A percentile compares a stretch with the other conserved stretches of the same genome.
phyloP scores from a whole-genome alignment of 768 basidiomycete genomes.

The Pleurotus ostreatus region DNA sequence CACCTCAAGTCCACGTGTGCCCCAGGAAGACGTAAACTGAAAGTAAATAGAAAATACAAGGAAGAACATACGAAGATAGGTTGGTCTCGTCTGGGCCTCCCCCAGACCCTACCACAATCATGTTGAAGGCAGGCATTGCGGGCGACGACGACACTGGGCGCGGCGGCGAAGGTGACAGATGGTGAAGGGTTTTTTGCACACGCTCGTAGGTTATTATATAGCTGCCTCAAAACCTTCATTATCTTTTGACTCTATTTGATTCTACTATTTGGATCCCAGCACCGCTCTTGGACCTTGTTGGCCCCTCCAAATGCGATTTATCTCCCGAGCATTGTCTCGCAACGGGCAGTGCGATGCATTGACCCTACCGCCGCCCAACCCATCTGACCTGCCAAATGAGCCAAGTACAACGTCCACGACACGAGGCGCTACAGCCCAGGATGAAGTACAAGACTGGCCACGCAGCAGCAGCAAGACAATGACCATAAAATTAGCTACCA shows the following conservation, averaged over 20 bases:
- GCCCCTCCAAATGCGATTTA: too few species aligned
- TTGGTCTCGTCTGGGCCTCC: conserved; percentile 91
- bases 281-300: background rate
- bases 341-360: conserved; percentile 1
- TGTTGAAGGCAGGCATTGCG: conserved; percentile 54
- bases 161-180: background rate
- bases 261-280: too few species aligned
- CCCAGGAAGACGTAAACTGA: conserved; percentile 1
- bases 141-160: background rate
- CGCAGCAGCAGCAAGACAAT: too few species aligned
- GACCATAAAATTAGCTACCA: too few species aligned
- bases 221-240: too few species aligned
- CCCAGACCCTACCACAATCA: conserved; percentile 77
- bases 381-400: background rate
- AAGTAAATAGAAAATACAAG: conserved; percentile 10
- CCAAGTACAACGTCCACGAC: too few species aligned
- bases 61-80: conserved; percentile 67
- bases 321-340: background rate
- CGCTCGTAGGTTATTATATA: too few species aligned
- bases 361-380: background rate
- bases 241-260: too few species aligned
- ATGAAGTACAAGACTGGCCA: too few species aligned
- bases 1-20: conserved; percentile 7
- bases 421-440: too few species aligned
- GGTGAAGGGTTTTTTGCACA: too few species aligned